phyloP scores from a whole-genome alignment of 345 rosid species.

The Excoecaria agallocha region DNA sequence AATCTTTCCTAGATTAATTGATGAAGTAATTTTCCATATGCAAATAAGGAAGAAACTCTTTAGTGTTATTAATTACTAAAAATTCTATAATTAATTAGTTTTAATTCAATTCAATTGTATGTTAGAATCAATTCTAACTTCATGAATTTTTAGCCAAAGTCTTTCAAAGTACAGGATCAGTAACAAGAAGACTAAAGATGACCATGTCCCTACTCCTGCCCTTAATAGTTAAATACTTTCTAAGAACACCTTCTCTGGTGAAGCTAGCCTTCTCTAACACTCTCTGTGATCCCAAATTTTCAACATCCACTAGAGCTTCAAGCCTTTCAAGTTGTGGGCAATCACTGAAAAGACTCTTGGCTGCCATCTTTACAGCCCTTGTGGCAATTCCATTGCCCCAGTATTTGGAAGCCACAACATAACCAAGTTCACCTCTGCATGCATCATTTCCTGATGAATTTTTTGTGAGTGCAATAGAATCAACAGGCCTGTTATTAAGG shows the following conservation, averaged over 20 bases:
- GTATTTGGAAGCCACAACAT: slow-evolving; percentile 40
- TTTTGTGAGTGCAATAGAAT: slow-evolving; percentile 46
- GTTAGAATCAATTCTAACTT: no score
- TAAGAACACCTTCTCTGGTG: slow-evolving; percentile 55
- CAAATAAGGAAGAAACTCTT: no score
- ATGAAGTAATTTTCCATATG: no score
- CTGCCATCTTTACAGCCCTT: slow-evolving; percentile 48
- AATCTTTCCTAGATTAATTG: no score
- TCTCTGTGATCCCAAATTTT: slow-evolving; percentile 56
- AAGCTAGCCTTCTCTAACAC: slow-evolving; percentile 71
- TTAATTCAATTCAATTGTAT: no score
- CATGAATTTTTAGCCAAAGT: no score
- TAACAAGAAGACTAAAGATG: slow-evolving; percentile 56
- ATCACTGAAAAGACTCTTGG: slow-evolving; percentile 43
- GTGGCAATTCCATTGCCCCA: slow-evolving; percentile 66
- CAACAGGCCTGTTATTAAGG: slow-evolving; percentile 45
- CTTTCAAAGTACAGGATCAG: slow-evolving; percentile 31
- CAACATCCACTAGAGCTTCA: slow-evolving; percentile 58
- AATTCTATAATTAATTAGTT: no score
- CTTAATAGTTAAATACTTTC: slow-evolving; percentile 41
- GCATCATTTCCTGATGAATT: slow-evolving; percentile 31
- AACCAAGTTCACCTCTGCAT: slow-evolving; percentile 55
- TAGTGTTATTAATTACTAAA: no score
- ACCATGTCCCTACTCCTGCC: slow-evolving; percentile 57
- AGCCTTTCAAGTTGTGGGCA: slow-evolving; percentile 54